Evolutionary conservation across 352 stramenopile species (phyloP), one percentile per base, ranked within the genome.

Genomic region (Phytophthora sansomeana): DNA sequence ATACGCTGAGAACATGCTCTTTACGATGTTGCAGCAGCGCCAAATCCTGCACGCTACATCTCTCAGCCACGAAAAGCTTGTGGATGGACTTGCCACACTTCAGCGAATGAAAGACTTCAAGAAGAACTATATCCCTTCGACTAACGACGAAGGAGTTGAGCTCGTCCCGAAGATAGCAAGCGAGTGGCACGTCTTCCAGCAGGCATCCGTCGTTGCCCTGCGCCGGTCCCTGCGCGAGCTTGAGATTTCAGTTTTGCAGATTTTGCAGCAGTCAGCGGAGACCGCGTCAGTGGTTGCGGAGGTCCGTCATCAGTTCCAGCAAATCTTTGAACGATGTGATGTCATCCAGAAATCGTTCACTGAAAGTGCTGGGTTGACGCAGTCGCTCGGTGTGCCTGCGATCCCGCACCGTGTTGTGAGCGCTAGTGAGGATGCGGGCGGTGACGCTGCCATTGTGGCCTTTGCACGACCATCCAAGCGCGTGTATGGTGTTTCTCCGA

Each of bases 1-100:
- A 6, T 95, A 97, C 53, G 83, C 91, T 0, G 92, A 98, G 55
- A 96, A 97, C 65, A 92, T 98, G 78, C 71, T 97, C 0, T 77
- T 92, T 52, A 77, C 80, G 33, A 88, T 97, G 65, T 64, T 98
- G 26, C 90, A 97, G 67, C 90, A 98, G 43, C 88, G 94, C 26
- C 83, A 91, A 17, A 67, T 93, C 3, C 78, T 97, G 3, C 79
- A 92, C 17, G 75, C 78, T 6, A 75, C 86, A 3, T 86, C 85
- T 10, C 63, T 86, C 0, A 92, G 81, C 46, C 89, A 96, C 55
- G 84, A 95, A 62, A 75, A 83, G 17, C 69, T 96, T 44, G 71
- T 91, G 6, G 57, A 77, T 11, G 71, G 74, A 29, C 50, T 96
- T 30, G 60, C 77, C n/a, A 75, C 61, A 16, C 57, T 96, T 2